A percentile compares a stretch with the other conserved stretches of the same genome.
Conservation (phyloP, 352 stramenopile species). For the Phytophthora hibernalis region DNA sequence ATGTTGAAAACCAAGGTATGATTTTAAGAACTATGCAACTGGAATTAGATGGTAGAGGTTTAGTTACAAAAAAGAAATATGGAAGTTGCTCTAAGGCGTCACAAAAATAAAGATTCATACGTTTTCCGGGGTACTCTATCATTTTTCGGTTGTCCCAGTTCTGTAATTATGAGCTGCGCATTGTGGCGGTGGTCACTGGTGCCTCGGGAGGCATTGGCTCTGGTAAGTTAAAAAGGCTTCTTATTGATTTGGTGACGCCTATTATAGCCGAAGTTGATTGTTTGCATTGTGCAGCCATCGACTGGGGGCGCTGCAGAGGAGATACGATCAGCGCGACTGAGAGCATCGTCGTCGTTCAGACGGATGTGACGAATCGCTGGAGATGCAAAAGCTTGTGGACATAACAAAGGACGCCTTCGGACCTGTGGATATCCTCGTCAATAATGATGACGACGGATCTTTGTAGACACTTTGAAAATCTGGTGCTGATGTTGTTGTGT, state of each 20-base stretch:
- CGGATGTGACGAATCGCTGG: constrained; percentile 69
- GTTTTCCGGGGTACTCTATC: too few species aligned
- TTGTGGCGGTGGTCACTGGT: constrained; percentile 91
- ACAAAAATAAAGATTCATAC: too few species aligned
- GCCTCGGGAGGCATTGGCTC: constrained; percentile 89
- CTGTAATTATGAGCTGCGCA: constrained; percentile 7
- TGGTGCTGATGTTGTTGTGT: constrained; percentile 1
- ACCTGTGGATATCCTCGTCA: constrained; percentile 87
- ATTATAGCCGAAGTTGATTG: background rate
- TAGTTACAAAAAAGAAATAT: too few species aligned
- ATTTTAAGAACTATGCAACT: too few species aligned
- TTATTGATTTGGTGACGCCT: background rate
- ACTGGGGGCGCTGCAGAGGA: constrained; percentile 48
- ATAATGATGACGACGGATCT: constrained; percentile 58
- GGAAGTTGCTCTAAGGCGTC: too few species aligned
- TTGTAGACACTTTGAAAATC: background rate
- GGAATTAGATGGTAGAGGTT: too few species aligned
- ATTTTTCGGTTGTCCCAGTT: background rate
- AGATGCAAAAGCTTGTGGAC: constrained; percentile 56
- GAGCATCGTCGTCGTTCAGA: constrained; percentile 45
- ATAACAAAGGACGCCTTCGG: constrained; percentile 64
- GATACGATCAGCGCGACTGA: constrained; percentile 37
- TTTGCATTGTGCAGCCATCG: constrained; percentile 52
- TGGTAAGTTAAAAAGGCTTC: constrained; percentile 19
- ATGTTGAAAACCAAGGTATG: too few species aligned